Evolutionary conservation across 495 filamentous ascomycete species (phyloP).

Genomic region (Daldinia concentrica): DNA sequence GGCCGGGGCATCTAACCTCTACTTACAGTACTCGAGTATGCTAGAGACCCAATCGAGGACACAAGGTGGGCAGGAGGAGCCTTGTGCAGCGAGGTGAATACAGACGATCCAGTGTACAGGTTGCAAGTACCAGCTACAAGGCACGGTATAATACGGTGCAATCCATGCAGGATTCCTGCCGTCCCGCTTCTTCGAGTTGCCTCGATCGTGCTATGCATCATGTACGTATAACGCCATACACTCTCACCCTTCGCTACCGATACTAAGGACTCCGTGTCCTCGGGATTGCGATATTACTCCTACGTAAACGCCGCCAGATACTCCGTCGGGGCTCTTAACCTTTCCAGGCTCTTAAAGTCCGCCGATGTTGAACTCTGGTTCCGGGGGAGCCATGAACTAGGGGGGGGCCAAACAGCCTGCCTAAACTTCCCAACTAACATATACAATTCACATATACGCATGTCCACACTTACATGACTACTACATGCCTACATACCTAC

Average conservation of each 20-base stretch:
- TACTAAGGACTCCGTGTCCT: neutral
- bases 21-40: neutral
- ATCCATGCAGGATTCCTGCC: constrained; percentile 11
- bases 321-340: neutral
- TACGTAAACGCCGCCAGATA: neutral
- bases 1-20: neutral
- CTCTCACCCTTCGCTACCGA: constrained; percentile 26
- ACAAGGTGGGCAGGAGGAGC: neutral
- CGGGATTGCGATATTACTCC: neutral
- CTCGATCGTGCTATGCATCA: neutral
- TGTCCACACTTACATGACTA: neutral
- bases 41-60: neutral
- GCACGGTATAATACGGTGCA: constrained; percentile 2
- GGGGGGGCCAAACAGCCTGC: neutral
- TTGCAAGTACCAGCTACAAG: neutral
- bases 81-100: neutral
- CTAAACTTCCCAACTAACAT: neutral
- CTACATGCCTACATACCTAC: neutral
- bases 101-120: neutral
- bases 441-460: neutral
- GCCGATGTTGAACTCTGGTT: constrained; percentile 3
- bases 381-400: neutral
- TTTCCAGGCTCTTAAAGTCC: neutral
- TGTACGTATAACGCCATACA: constrained; percentile 1
- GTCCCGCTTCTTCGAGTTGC: neutral